Conservation (phyloP, 495 filamentous ascomycete species). For the Penicillium cosmopolitanum region DNA sequence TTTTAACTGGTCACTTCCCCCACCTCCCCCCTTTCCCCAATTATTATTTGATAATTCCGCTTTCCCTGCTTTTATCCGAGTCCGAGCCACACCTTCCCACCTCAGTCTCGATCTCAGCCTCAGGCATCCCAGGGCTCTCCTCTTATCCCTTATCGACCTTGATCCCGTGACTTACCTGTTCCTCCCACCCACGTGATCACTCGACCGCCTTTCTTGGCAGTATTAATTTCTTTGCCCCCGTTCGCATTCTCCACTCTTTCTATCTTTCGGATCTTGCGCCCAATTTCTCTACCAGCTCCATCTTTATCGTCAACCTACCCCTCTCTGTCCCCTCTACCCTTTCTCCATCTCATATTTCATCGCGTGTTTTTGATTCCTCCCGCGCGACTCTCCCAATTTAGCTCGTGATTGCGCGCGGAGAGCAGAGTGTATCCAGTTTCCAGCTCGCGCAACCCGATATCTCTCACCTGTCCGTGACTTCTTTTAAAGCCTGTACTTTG, state of each 20-base stretch:
- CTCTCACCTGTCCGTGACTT: slow-evolving; percentile 12
- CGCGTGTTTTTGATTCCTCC: slow-evolving; percentile 10
- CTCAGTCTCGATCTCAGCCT: slow-evolving; percentile 22
- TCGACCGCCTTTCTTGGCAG: slow-evolving; percentile 46
- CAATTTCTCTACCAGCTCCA: not conserved
- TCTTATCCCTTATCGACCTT: slow-evolving; percentile 14
- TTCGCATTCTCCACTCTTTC: slow-evolving; percentile 55
- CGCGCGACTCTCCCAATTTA: slow-evolving; percentile 15
- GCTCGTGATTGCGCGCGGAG: slow-evolving; percentile 21
- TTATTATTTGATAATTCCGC: slow-evolving; percentile 20
- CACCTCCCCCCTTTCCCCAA: slow-evolving; percentile 21
- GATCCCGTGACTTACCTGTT: slow-evolving; percentile 23
- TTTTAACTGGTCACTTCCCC: slow-evolving; percentile 13
- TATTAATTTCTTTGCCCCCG: slow-evolving; percentile 47
- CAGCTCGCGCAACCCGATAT: slow-evolving; percentile 13
- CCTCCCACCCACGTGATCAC: slow-evolving; percentile 44
- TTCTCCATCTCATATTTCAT: slow-evolving; percentile 12
- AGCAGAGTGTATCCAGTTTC: slow-evolving; percentile 26
- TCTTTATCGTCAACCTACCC: slow-evolving; percentile 9
- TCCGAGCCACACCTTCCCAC: slow-evolving; percentile 7
- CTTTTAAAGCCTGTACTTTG: slow-evolving; percentile 24
- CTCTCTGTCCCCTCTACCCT: slow-evolving; percentile 12
- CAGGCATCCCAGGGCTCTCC: slow-evolving; percentile 7
- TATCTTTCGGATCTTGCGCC: slow-evolving; percentile 24
- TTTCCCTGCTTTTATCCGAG: slow-evolving; percentile 12